A percentile compares a stretch with the other conserved stretches of the same genome.
Evolutionary conservation across 257 asterid genomes (phyloP).

Genomic region (Petrea volubilis): DNA sequence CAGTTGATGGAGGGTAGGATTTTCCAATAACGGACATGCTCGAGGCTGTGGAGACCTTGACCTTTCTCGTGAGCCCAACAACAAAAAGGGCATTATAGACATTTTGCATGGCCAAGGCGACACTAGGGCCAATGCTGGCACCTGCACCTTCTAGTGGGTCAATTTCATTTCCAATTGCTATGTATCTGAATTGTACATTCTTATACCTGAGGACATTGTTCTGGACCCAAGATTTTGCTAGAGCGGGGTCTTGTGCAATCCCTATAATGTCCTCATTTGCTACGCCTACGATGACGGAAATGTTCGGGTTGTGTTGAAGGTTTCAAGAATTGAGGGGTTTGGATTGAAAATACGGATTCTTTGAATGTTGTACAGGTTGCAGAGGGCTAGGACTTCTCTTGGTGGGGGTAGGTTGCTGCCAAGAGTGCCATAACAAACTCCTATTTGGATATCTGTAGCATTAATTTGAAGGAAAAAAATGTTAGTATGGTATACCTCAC

Average conservation of each 20-base stretch:
- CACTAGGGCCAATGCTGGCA: conserved; percentile 12
- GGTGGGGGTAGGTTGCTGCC: conserved; percentile 32
- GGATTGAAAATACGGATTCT: conserved; percentile 38
- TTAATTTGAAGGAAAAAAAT: background rate
- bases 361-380: conserved; percentile 26
- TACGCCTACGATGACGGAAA: conserved; percentile 35
- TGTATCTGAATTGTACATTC: conserved; percentile 22
- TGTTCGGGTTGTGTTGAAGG: conserved; percentile 32
- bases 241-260: conserved; percentile 9
- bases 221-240: conserved; percentile 40
- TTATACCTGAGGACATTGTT: conserved; percentile 19
- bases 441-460: conserved; percentile 29
- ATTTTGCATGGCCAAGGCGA: conserved; percentile 33
- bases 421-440: conserved; percentile 47
- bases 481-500: background rate
- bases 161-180: conserved; percentile 48
- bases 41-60: conserved; percentile 34
- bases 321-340: conserved; percentile 29
- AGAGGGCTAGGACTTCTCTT: conserved; percentile 30
- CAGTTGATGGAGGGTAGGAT: conserved; percentile 38
- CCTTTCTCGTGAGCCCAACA: background rate
- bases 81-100: conserved; percentile 17
- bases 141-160: too few species aligned
- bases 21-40: conserved; percentile 22
- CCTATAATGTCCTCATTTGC: conserved; percentile 28